Evolutionary conservation across 2,329 filamentous ascomycete species (phyloP), one percentile per base, ranked within the genome.

Genomic region (Coniochaeta hoffmannii): DNA sequence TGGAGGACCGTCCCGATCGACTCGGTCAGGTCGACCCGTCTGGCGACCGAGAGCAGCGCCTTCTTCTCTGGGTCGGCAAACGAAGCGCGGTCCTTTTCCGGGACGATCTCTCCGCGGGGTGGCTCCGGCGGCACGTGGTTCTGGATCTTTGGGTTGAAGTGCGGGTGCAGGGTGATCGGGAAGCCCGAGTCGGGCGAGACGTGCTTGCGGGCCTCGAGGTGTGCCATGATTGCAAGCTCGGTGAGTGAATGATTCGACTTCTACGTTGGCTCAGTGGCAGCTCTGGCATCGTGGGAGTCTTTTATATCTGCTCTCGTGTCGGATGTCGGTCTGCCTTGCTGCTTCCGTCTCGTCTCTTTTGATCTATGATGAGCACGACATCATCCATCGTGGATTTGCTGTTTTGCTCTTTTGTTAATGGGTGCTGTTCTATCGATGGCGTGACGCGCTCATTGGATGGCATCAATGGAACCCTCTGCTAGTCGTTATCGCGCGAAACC

Each of bases 141-240:
- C 28, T 64, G 70, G 56, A 78, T 76, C 58, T 74, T 78, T 31
- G 69, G 63, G 55, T 78, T 76, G 66, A 76, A 78, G 53, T 69
- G 62, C 1, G 76, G 74, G 60, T 79, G 76, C 0, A 78, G 61
- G 1, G 69, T 72, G 24, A 72, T 69, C 0, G 76, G 75, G 32
- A 72, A 73, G 1, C 75, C 75, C 1, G 76, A 79, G 59, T 78
- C 76, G 5, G 73, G 70, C 6, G 75, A 78, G 35, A 79, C 71
- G 59, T 78, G 72, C 34, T 78, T 75, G 41, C 69, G 68, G 4
- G 76, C 61, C 64, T 76, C 73, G 4, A 79, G 69, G 50, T 15
- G 26, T 17, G n/a, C 58, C 58, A 41, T 30, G 51, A 31, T 44
- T n/a, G n/a, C n/a, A n/a, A n/a, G n/a, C n/a, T n/a, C n/a, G n/a